Conservation (phyloP, 495 filamentous ascomycete genomes). For the Podospora pseudocomata region DNA sequence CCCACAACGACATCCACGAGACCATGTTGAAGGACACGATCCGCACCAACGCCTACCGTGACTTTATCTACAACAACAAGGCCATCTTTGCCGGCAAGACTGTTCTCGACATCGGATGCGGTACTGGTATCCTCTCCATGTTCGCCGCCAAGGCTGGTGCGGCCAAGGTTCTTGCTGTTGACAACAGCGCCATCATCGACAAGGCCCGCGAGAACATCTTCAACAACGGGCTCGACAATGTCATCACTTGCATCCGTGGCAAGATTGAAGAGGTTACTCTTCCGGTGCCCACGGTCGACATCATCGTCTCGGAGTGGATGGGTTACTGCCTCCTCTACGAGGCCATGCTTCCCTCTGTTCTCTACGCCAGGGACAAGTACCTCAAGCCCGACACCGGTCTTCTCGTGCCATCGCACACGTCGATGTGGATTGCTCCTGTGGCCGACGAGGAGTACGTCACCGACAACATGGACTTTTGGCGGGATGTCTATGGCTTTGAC, state of each 20-base stretch:
- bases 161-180: slow-evolving; percentile 90
- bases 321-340: slow-evolving; percentile 98
- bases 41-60: slow-evolving; percentile 90
- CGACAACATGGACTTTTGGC: slow-evolving; percentile 92
- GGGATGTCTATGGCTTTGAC: slow-evolving; percentile 97
- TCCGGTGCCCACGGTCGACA: slow-evolving; percentile 87
- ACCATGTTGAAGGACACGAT: slow-evolving; percentile 95
- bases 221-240: slow-evolving; percentile 73
- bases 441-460: slow-evolving; percentile 85
- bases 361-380: slow-evolving; percentile 91
- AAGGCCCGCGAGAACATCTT: slow-evolving; percentile 90
- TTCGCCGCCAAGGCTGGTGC: slow-evolving; percentile 94
- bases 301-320: slow-evolving; percentile 99
- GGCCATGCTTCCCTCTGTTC: slow-evolving; percentile 94
- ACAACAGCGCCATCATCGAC: slow-evolving; percentile 95
- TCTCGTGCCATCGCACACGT: slow-evolving; percentile 88
- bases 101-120: slow-evolving; percentile 96
- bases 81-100: slow-evolving; percentile 97
- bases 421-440: slow-evolving; percentile 83
- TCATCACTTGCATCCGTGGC: slow-evolving; percentile 88
- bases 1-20: slow-evolving; percentile 81
- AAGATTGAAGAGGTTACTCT: slow-evolving; percentile 94
- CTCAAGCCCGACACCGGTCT: slow-evolving; percentile 70
- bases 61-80: slow-evolving; percentile 96
- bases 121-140: slow-evolving; percentile 77